A percentile compares a stretch with the other conserved stretches of the same genome.
These are phyloP conservation scores for Cystobasidium ongulense DNA, from an alignment of 768 basidiomycete species.

Conservation along the genomic window DNA sequence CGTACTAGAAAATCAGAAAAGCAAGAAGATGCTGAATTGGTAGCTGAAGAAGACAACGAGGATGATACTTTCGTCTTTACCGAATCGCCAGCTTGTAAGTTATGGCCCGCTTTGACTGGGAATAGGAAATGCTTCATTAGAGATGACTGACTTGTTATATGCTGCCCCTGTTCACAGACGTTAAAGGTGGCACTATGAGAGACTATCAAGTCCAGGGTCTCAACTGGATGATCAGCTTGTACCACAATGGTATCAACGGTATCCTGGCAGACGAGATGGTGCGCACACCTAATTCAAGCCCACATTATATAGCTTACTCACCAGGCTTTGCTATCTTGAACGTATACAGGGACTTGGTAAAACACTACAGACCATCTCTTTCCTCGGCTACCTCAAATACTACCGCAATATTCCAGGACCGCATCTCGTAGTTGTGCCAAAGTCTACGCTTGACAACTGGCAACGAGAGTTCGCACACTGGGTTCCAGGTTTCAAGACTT, in stretches of 20 bases:
- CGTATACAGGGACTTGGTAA: conserved; percentile 76
- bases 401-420: conserved; percentile 67
- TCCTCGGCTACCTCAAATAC: conserved; percentile 88
- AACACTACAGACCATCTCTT: conserved; percentile 94
- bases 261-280: conserved; percentile 96
- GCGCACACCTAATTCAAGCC: conserved; percentile 36
- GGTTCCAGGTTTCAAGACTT: conserved; percentile 77
- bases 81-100: conserved; percentile 76
- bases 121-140: too few species aligned
- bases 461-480: conserved; percentile 80
- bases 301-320: background rate
- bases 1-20: conserved; percentile 94
- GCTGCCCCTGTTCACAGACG: conserved; percentile 51
- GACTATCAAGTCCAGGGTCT: conserved; percentile 90
- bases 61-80: conserved; percentile 79
- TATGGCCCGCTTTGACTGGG: too few species aligned
- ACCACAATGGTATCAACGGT: conserved; percentile 93
- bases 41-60: conserved; percentile 54
- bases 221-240: conserved; percentile 93
- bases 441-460: conserved; percentile 97
- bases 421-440: conserved; percentile 95
- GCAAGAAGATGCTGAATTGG: conserved; percentile 91
- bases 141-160: background rate
- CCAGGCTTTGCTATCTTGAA: background rate
- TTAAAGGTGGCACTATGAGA: conserved; percentile 76